Evolutionary conservation across 371 early-diverging fungal genomes (phyloP).

Genomic region (Lichtheimia ornata): DNA sequence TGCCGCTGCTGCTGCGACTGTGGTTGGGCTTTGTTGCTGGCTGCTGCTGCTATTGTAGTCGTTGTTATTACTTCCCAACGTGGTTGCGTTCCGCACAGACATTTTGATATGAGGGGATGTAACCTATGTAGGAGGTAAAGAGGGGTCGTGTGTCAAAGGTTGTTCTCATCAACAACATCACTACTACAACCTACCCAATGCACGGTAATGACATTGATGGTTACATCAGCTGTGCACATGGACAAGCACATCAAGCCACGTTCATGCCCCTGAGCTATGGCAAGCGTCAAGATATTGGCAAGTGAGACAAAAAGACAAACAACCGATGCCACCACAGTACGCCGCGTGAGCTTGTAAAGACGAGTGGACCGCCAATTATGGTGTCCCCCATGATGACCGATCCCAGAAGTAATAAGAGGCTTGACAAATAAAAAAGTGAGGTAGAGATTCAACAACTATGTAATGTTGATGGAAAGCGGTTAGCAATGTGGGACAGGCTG

Average conservation of each 20-base stretch:
- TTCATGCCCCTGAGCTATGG: slow-evolving; percentile 43
- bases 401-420: slow-evolving; percentile 33
- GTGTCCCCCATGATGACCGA: slow-evolving; percentile 12
- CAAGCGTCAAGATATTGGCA: slow-evolving; percentile 48
- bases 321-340: slow-evolving; percentile 51
- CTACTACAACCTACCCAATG: slow-evolving; percentile 48
- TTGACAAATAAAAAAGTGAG: slow-evolving; percentile 51
- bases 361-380: slow-evolving; percentile 37
- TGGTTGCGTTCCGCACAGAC: slow-evolving; percentile 9
- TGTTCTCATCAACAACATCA: background rate
- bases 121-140: background rate
- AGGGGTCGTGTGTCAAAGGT: background rate
- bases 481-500: background rate
- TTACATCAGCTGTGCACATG: slow-evolving; percentile 57
- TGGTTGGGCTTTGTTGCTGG: background rate
- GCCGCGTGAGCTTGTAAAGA: slow-evolving; percentile 47
- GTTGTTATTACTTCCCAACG: background rate
- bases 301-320: slow-evolving; percentile 48
- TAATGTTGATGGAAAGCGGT: background rate
- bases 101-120: slow-evolving; percentile 1
- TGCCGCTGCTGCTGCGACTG: background rate
- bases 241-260: slow-evolving; percentile 57
- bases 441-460: slow-evolving; percentile 46
- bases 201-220: slow-evolving; percentile 52
- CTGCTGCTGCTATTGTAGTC: background rate